Conservation (phyloP, 768 basidiomycete species). For the Pleurotus djamor region DNA sequence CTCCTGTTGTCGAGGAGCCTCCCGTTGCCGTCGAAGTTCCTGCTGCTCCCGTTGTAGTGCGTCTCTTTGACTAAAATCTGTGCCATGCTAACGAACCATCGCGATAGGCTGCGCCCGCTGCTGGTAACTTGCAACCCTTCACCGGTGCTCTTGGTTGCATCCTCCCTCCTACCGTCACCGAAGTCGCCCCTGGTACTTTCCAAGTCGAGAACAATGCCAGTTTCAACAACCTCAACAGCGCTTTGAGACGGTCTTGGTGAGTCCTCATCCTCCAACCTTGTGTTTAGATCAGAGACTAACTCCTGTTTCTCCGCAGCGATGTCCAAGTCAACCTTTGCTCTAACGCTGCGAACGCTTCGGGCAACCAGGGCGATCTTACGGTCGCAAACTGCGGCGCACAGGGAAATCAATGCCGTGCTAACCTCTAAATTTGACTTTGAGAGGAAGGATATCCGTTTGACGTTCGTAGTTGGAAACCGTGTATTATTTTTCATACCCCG, state of each 20-base stretch:
- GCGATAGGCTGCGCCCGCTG: slow-evolving; percentile 4
- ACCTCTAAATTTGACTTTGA: background rate
- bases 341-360: slow-evolving; percentile 50
- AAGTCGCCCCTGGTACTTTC: slow-evolving; percentile 38
- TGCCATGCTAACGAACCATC: too few relatives aligned
- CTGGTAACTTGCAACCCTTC: slow-evolving; percentile 47
- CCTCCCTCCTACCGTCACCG: slow-evolving; percentile 39
- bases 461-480: background rate
- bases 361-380: slow-evolving; percentile 43
- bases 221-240: slow-evolving; percentile 44
- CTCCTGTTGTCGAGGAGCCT: slow-evolving; percentile 11
- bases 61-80: slow-evolving; percentile 14
- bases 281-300: background rate
- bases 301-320: slow-evolving; percentile 26
- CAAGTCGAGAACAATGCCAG: slow-evolving; percentile 44
- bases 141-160: slow-evolving; percentile 45
- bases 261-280: background rate
- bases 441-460: background rate
- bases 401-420: slow-evolving; percentile 36
- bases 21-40: slow-evolving; percentile 14
- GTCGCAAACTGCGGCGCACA: slow-evolving; percentile 46
- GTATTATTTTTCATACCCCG: background rate
- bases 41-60: slow-evolving; percentile 21
- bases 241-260: slow-evolving; percentile 47
- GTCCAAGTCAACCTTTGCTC: slow-evolving; percentile 62